Evolutionary conservation across 1,284 basidiomycete species (phyloP).

Genomic region (Cystobasidium sp.): DNA sequence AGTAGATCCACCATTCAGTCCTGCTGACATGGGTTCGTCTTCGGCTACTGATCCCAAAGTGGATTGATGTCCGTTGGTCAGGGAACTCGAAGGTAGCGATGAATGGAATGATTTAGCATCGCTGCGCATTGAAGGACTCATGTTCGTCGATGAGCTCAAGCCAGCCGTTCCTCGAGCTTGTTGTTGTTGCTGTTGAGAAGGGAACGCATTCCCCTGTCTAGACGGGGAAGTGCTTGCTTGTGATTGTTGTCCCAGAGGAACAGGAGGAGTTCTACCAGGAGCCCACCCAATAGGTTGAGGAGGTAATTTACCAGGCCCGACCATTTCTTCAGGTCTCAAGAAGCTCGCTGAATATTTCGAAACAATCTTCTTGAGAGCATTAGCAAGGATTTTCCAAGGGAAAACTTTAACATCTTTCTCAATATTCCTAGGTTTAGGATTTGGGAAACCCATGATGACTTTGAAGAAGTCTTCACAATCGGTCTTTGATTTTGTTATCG

Average conservation of each 20-base stretch:
- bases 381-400: slow-evolving; percentile 79
- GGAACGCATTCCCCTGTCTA: no score
- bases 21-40: slow-evolving; percentile 5
- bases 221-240: no score
- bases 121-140: background rate
- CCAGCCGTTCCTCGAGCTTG: slow-evolving; percentile 8
- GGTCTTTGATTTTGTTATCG: slow-evolving; percentile 82
- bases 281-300: slow-evolving; percentile 41
- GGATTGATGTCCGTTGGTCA: slow-evolving; percentile 7
- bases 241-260: background rate
- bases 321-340: slow-evolving; percentile 28
- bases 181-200: background rate
- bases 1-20: background rate
- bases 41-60: slow-evolving; percentile 15
- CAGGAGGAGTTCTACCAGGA: slow-evolving; percentile 24
- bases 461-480: slow-evolving; percentile 86
- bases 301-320: slow-evolving; percentile 18
- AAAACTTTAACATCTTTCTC: slow-evolving; percentile 99
- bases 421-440: slow-evolving; percentile 92
- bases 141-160: background rate
- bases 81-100: background rate
- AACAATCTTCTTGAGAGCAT: slow-evolving; percentile 87
- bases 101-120: background rate
- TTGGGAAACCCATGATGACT: slow-evolving; percentile 91
- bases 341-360: slow-evolving; percentile 62